Base-by-base conservation (phyloP, 441 rosid genomes). In the Raphanus hybrid region DNA sequence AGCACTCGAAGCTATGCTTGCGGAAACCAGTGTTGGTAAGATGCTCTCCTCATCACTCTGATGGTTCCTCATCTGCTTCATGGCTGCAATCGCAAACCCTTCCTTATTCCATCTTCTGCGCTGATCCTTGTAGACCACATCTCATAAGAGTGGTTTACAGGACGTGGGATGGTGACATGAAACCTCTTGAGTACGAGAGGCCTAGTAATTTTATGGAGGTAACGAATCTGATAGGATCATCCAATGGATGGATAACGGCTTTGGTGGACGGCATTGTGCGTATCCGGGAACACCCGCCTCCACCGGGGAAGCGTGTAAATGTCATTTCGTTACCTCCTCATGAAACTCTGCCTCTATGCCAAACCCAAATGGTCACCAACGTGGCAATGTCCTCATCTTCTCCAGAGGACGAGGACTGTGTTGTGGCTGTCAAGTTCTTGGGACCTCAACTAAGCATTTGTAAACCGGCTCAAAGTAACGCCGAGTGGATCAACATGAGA, bases 11-110 rank as follows among this genome's bases (percentile, higher is more conserved):
- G 18, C 8, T 50, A 50, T 50, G 55, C 55, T 50, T 52, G 58
- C 58, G 23, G 23, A 52, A 52, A 52, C 58, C 58, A 50, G 58
- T 52, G 58, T 52, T 15, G 58, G 58, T 52, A 52, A 52, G 58
- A 52, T 52, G 23, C 58, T 52, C 58, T 52, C 58, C 20, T 52
- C 20, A 2, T 52, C 58, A 52, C 58, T 52, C 58, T 14, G 7
- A 52, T 15, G 58, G 58, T 52, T 15, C 1, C 58, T 52, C 58
- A 52, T 52, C 58, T 14, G 58, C 58, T 52, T 52, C 58, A 16
- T 52, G 6, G 58, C 58, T 20, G 23, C 57, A 15, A 50, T 50
- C 18, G 18, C 58, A 15, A 52, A 52, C 23, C 58, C 23, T 52
- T 50, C 57, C 57, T 6, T 15, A 2, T 15, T 6, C 18, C 58